Conservation (phyloP, 2,329 filamentous ascomycete genomes). For the Nannizziopsis barbatae region DNA sequence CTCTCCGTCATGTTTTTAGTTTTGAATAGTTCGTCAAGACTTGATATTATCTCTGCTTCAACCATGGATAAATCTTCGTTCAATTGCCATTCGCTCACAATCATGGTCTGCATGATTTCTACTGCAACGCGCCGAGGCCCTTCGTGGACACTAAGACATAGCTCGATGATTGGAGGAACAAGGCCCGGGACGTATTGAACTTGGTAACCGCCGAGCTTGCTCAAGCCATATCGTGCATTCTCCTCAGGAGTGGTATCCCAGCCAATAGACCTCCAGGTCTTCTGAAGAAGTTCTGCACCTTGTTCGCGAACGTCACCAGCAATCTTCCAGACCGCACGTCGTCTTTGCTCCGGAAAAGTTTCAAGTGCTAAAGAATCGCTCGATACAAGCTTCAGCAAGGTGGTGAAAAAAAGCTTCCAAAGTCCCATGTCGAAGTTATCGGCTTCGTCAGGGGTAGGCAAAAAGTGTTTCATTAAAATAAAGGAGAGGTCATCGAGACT, state of each 20-base stretch:
- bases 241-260: conserved; percentile 87
- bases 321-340: conserved; percentile 96
- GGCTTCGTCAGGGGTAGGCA: conserved; percentile 82
- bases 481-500: conserved; percentile 71
- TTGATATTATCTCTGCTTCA: conserved; percentile 94
- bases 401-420: conserved; percentile 89
- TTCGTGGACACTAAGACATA: conserved; percentile 91
- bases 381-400: conserved; percentile 75
- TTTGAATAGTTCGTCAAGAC: conserved; percentile 81
- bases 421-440: conserved; percentile 86
- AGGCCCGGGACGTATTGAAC: conserved; percentile 94
- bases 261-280: conserved; percentile 89
- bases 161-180: conserved; percentile 80
- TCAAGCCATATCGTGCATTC: conserved; percentile 60
- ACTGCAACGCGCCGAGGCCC: conserved; percentile 81
- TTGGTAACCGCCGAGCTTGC: conserved; percentile 88
- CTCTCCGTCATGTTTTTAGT: conserved; percentile 77
- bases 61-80: conserved; percentile 85
- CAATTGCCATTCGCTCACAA: conserved; percentile 93
- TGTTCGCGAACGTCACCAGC: conserved; percentile 89
- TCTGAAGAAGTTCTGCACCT: conserved; percentile 72
- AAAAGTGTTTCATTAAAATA: conserved; percentile 68
- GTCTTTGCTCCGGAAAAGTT: conserved; percentile 93
- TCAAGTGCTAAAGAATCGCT: conserved; percentile 83
- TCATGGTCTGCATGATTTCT: conserved; percentile 92